Evolutionary conservation across 805 yeast species (phyloP).

Genomic region (Candida yuanshanica): DNA sequence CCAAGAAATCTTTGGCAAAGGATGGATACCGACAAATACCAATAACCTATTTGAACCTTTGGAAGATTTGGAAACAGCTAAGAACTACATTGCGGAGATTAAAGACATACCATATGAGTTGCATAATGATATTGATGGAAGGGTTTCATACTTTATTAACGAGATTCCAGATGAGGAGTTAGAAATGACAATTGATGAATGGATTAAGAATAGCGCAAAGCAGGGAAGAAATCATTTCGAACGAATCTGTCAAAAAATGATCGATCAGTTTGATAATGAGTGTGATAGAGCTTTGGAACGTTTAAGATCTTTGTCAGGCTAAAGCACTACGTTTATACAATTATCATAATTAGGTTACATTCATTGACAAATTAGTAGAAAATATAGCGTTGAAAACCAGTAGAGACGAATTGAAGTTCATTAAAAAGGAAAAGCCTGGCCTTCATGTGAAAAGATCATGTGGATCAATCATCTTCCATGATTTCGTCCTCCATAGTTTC

Average conservation of each 20-base stretch:
- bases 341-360: too few relatives aligned
- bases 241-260: slow-evolving; percentile 41
- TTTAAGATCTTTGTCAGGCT: slow-evolving; percentile 32
- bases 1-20: not conserved
- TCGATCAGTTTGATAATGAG: slow-evolving; percentile 42
- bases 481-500: not conserved
- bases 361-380: not conserved
- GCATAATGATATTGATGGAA: slow-evolving; percentile 62
- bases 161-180: slow-evolving; percentile 68
- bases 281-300: slow-evolving; percentile 43
- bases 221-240: slow-evolving; percentile 46
- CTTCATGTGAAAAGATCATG: too few relatives aligned
- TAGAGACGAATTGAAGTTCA: not conserved
- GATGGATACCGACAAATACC: slow-evolving; percentile 27
- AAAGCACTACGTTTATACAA: too few relatives aligned
- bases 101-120: slow-evolving; percentile 27
- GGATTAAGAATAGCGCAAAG: slow-evolving; percentile 55
- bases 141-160: slow-evolving; percentile 54
- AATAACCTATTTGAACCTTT: slow-evolving; percentile 21
- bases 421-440: too few relatives aligned
- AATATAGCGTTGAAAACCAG: not conserved
- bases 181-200: slow-evolving; percentile 62
- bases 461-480: slow-evolving; percentile 1
- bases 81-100: slow-evolving; percentile 19
- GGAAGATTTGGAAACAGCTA: slow-evolving; percentile 28